Evolutionary conservation across 495 filamentous ascomycete species (phyloP), one percentile per base, ranked within the genome.

Genomic region (Penicillium verhagenii): DNA sequence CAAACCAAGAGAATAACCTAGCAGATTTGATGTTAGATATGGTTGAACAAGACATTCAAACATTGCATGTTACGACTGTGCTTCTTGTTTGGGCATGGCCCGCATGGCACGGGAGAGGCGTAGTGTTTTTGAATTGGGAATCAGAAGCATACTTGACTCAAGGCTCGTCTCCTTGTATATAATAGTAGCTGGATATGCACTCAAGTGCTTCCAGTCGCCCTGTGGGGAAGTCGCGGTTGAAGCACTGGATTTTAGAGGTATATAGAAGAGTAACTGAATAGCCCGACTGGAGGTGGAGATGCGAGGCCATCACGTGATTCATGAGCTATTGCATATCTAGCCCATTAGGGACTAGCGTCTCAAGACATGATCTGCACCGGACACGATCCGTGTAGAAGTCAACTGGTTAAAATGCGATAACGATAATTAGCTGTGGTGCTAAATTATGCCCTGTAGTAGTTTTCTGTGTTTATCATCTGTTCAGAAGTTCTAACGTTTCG

Each of bases 211-310:
- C 10, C 20, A 24, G 20, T 8, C 3, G 20, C 40, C 28, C 26
- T 21, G 5, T 53, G 39, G 29, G 46, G 11, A 29, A 45, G 23
- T 10, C 38, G 51, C 21, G 18, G 52, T 26, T 8, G 50, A 35
- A 35, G 33, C 33, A 28, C 11, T 14, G 6, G n/a, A 25, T 10
- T 23, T n/a, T 42, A 54, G 47, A 53, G 33, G 33, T 46, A 50
- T 48, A 54, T 43, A 50, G 60, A 54, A 56, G 54, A 35, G 56
- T 51, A 50, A 55, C 37, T 46, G 39, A 43, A 37, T 26, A 39
- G 44, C 46, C 50, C 47, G 42, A 56, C 42, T 50, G 26, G 46
- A 24, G 35, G 53, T 35, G 42, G 42, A 25, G 42, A 50, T 38
- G 54, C 31, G 39, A 23, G 16, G 4, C 23, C 13, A 42, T 31